These are phyloP conservation scores for Kickxella alabastrina DNA, from an alignment of 192 early-diverging fungal genomes.

Conservation along the genomic window DNA sequence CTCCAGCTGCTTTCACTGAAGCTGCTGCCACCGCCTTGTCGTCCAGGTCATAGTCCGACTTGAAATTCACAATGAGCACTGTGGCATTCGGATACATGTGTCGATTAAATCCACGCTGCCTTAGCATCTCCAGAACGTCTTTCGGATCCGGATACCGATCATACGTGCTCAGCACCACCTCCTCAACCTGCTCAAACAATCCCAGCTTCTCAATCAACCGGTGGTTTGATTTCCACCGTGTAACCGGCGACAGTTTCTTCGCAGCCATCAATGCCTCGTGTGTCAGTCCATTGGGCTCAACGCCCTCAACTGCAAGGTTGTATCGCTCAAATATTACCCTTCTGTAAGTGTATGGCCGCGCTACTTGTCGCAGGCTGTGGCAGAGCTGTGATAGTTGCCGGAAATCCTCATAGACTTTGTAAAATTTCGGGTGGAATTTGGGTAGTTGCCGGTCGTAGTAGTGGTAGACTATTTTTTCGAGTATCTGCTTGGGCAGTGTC, in stretches of 20 bases:
- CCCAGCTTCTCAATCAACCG: neutral
- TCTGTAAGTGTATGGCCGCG: conserved; percentile 7
- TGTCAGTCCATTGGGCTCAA: conserved; percentile 5
- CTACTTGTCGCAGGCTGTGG: conserved; percentile 13
- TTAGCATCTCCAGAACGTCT: conserved; percentile 19
- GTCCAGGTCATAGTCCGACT: conserved; percentile 30
- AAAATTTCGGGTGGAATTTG: conserved; percentile 19
- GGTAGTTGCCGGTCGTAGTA: conserved; percentile 13
- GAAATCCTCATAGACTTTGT: conserved; percentile 10
- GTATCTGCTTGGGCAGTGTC: conserved; percentile 26
- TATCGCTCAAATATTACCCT: conserved; percentile 36
- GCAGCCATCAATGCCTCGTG: conserved; percentile 15
- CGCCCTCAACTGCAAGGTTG: conserved; percentile 18
- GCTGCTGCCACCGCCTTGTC: conserved; percentile 4
- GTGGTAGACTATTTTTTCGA: conserved; percentile 19
- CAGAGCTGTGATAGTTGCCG: conserved; percentile 15
- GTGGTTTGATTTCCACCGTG: conserved; percentile 27
- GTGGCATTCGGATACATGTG: conserved; percentile 11
- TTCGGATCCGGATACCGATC: conserved; percentile 29
- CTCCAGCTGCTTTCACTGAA: too few relatives aligned
- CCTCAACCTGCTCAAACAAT: neutral
- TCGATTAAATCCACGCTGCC: conserved; percentile 10
- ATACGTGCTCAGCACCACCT: conserved; percentile 15
- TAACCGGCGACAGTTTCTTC: conserved; percentile 15
- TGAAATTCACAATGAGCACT: conserved; percentile 12